These are phyloP conservation scores for Litsea cubeba DNA, from an alignment of 164 flowering plant species.

Conservation along the genomic window DNA sequence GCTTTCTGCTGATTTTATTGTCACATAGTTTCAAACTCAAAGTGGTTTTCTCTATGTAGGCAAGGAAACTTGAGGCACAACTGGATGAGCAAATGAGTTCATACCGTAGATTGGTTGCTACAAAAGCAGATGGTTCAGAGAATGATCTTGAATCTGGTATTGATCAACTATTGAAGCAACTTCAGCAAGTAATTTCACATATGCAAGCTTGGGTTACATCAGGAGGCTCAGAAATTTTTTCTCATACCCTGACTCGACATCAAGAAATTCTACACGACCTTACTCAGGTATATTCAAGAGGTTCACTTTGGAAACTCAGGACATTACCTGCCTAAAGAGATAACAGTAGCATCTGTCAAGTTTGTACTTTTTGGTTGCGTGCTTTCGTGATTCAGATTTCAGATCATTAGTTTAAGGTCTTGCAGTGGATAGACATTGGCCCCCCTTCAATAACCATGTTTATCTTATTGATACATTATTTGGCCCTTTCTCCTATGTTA, in stretches of 20 bases:
- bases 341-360: neutral
- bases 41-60: constrained; percentile 31
- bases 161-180: constrained; percentile 64
- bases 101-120: constrained; percentile 63
- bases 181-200: constrained; percentile 71
- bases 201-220: constrained; percentile 98
- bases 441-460: too few species aligned
- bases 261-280: constrained; percentile 91
- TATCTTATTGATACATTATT: too few species aligned
- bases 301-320: neutral
- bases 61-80: constrained; percentile 86
- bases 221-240: constrained; percentile 85
- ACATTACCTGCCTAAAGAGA: neutral
- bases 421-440: too few species aligned
- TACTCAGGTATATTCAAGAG: constrained; percentile 50
- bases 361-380: neutral
- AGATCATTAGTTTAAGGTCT: neutral
- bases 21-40: neutral
- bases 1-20: neutral
- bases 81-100: constrained; percentile 88
- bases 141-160: constrained; percentile 74
- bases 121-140: constrained; percentile 53
- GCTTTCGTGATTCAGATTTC: neutral
- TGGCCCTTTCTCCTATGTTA: too few species aligned
- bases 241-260: constrained; percentile 96